Base-by-base conservation (phyloP, 768 basidiomycete species). In the Mycena haematopus region DNA sequence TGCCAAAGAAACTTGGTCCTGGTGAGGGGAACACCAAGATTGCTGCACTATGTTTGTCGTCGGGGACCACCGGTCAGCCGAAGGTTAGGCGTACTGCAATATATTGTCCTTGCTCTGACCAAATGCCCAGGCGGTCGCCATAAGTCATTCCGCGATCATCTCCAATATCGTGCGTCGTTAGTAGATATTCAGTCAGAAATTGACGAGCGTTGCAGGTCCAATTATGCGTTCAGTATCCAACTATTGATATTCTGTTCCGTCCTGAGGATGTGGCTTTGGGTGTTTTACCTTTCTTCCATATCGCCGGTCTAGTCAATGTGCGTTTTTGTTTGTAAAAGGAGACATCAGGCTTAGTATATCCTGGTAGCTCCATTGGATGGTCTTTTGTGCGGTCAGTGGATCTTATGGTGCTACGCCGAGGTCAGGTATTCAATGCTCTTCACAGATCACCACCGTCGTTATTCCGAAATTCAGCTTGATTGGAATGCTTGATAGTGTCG, bases 381-480 rank as follows among this genome's bases (percentile, higher is more conserved):
- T 90, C 36, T 88, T 84, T 67, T 74, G 75, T 45, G 83, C 80
- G 50, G 87, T 89, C 70, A 58, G 83, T 73, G 64, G n/a, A 38
- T 29, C 14, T n/a, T 21, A 35, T 22, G 35, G 42, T 5, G 4
- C 29, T 31, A 9, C 29, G 36, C 22, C 17, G 6, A 38, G 11
- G 13, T 9, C 17, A 5, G 5, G 29, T 33, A 11, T 45, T 31
- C 4, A 52, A 15, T 22, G 14, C 46, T 29, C 38, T 31, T 38
- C 9, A 3, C 62, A 85, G 84, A 77, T 84, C 63, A 77, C 85
- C 0, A 46, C 88, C 27, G 86, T 90, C 15, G 78, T 89, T 14
- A 71, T 88, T 19, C 81, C 84, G 2, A 88, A 82, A 65, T 90
- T 89, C 70, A 84, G 78, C 64, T 86, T 87, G 52, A 73, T 77